A percentile compares a stretch with the other conserved stretches of the same genome.
These are phyloP conservation scores for Talaromyces marneffei DNA, from an alignment of 2,329 filamentous ascomycete genomes.

Conservation along the genomic window DNA sequence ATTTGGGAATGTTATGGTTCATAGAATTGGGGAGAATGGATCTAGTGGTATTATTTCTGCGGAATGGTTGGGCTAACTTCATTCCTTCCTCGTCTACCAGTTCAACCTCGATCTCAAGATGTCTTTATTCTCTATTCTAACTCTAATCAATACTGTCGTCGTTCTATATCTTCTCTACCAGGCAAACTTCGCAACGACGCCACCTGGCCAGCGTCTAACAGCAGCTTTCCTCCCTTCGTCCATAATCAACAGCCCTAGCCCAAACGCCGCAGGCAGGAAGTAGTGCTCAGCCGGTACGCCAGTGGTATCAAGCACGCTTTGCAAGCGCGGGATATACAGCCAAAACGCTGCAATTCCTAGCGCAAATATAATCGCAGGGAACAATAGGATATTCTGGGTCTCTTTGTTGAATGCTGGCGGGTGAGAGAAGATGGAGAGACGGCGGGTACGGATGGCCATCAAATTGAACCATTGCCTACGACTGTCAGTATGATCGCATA, in stretches of 20 bases:
- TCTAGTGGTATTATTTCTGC: slow-evolving; percentile 12
- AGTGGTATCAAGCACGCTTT: slow-evolving; percentile 55
- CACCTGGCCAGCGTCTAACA: slow-evolving; percentile 55
- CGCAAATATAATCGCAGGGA: slow-evolving; percentile 65
- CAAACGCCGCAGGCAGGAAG: slow-evolving; percentile 71
- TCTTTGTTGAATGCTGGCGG: slow-evolving; percentile 59
- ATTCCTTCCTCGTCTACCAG: background rate
- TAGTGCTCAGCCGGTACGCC: slow-evolving; percentile 65
- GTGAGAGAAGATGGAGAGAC: slow-evolving; percentile 65
- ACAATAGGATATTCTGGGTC: slow-evolving; percentile 63
- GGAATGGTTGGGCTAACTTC: slow-evolving; percentile 3
- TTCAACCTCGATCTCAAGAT: background rate
- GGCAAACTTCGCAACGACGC: slow-evolving; percentile 54
- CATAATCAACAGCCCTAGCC: slow-evolving; percentile 56
- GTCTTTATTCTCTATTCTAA: background rate
- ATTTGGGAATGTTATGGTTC: background rate
- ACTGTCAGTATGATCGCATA: background rate
- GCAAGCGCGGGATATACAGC: slow-evolving; percentile 59
- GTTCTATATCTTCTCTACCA: slow-evolving; percentile 46
- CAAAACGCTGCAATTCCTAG: slow-evolving; percentile 65
- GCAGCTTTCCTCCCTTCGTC: slow-evolving; percentile 63
- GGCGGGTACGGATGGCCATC: slow-evolving; percentile 61
- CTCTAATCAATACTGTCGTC: background rate
- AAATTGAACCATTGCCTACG: slow-evolving; percentile 66
- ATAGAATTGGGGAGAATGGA: slow-evolving; percentile 9